Conservation (phyloP, 805 yeast genomes). For the Isabelozyma heimii region DNA sequence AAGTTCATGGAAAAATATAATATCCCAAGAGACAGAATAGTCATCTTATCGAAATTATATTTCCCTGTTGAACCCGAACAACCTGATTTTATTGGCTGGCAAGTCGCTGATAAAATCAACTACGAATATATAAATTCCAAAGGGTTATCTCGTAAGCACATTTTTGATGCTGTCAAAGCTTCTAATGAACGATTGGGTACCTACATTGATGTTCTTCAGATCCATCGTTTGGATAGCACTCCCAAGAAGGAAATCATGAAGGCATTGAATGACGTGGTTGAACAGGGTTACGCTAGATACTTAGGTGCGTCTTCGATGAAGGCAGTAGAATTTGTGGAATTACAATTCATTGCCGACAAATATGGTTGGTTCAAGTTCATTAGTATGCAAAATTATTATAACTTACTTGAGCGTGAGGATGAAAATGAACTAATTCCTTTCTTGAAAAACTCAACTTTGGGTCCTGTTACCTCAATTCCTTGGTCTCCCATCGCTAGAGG, state of each 20-base stretch:
- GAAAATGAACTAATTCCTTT: constrained; percentile 59
- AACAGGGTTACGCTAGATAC: constrained; percentile 46
- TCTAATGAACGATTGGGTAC: constrained; percentile 50
- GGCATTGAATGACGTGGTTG: constrained; percentile 51
- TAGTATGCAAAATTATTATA: constrained; percentile 56
- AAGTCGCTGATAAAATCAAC: no score
- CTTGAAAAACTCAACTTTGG: constrained; percentile 43
- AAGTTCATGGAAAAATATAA: constrained; percentile 17
- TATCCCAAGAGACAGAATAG: constrained; percentile 17
- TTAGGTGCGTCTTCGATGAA: constrained; percentile 64
- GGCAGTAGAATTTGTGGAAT: constrained; percentile 49
- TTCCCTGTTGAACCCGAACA: constrained; percentile 10
- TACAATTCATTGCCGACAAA: constrained; percentile 55
- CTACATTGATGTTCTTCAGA: constrained; percentile 52
- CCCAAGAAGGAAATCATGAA: constrained; percentile 56
- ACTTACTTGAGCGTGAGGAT: constrained; percentile 58
- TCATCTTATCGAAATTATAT: constrained; percentile 15
- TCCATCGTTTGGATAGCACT: constrained; percentile 53
- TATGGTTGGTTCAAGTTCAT: constrained; percentile 55
- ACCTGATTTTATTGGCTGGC: no score
- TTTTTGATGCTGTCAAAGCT: constrained; percentile 40
- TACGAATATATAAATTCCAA: constrained; percentile 23
- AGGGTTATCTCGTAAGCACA: constrained; percentile 42
- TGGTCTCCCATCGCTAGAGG: constrained; percentile 63
- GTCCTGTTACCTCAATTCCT: constrained; percentile 52